These are phyloP conservation scores for Trichoderma breve DNA, from an alignment of 2,329 filamentous ascomycete genomes.

Conservation along the genomic window DNA sequence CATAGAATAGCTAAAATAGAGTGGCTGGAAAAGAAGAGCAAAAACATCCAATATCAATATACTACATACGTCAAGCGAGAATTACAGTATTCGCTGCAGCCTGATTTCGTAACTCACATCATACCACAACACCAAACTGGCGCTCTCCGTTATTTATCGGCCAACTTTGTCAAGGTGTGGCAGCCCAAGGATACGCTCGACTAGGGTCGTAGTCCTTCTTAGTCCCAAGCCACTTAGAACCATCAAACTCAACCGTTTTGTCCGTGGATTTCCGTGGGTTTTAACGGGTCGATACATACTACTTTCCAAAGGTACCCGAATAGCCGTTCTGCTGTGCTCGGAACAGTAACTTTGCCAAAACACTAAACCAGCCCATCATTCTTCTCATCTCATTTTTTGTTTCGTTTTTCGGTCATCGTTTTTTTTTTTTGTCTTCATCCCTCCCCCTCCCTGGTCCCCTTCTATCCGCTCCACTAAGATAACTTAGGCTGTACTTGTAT, in stretches of 20 bases:
- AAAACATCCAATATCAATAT: neutral
- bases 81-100: neutral
- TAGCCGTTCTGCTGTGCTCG: neutral
- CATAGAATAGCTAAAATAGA: neutral
- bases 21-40: neutral
- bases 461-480: neutral
- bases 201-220: neutral
- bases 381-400: neutral
- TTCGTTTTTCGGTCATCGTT: neutral
- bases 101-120: neutral
- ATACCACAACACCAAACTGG: neutral
- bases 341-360: neutral
- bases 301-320: neutral
- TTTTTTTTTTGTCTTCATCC: neutral
- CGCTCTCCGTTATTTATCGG: neutral
- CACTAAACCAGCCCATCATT: neutral
- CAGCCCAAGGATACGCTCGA: slow-evolving; percentile 7
- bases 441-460: neutral
- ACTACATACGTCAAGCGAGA: neutral
- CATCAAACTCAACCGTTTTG: neutral
- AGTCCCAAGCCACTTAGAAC: neutral
- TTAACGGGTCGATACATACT: neutral
- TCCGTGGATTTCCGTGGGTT: neutral
- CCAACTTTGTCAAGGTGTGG: slow-evolving; percentile 12
- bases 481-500: neutral